Percentiles rank a stretch among this genome's conserved stretches.
phyloP scores from a whole-genome alignment of 2,329 filamentous ascomycete species.

The Immersiporthe knoxdaviesiana region DNA sequence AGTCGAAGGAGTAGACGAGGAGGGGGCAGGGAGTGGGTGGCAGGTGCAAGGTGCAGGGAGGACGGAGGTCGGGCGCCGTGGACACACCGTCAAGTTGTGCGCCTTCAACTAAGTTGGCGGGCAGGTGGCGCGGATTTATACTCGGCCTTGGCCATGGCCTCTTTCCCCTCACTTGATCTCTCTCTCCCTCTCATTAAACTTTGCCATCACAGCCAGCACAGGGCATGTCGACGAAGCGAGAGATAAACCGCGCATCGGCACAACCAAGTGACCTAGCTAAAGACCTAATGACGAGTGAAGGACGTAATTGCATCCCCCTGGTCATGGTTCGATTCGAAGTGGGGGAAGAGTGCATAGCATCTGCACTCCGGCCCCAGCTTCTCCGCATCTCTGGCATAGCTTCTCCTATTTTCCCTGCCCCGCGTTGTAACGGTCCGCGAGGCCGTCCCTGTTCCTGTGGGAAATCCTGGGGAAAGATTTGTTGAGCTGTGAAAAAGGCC shows the following conservation, averaged over 20 bases:
- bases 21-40: too few species aligned
- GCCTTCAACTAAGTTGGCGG: neutral
- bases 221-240: neutral
- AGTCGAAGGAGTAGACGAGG: neutral
- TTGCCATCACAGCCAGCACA: conserved; percentile 4
- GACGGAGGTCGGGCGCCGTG: neutral
- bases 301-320: neutral
- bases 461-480: neutral
- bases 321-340: neutral
- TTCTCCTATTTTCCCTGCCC: neutral
- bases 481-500: neutral
- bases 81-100: neutral
- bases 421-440: neutral
- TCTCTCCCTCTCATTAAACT: neutral
- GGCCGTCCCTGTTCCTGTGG: neutral
- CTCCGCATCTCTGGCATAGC: neutral
- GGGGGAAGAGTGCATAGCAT: neutral
- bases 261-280: neutral
- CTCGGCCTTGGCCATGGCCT: neutral
- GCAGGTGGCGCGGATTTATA: neutral
- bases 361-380: neutral
- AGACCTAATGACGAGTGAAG: neutral
- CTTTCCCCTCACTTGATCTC: conserved; percentile 10
- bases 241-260: neutral
- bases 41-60: neutral